Evolutionary conservation across 371 early-diverging fungal genomes (phyloP).

Genomic region (Mortierella sp.): DNA sequence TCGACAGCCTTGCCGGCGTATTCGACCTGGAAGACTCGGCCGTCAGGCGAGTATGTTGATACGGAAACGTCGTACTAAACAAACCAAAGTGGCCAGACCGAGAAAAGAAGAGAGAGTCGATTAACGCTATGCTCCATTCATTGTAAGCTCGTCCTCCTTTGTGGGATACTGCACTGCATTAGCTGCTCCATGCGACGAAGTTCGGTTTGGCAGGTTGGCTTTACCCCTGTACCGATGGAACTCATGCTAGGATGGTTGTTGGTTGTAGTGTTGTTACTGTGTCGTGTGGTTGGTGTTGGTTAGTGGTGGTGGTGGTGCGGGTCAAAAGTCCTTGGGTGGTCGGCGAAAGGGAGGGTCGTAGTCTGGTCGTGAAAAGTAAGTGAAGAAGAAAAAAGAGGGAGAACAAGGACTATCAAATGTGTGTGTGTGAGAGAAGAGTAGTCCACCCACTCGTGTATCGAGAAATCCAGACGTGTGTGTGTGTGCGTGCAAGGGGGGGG

Average conservation of each 20-base stretch:
- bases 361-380: constrained; percentile 9
- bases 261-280: neutral
- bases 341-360: neutral
- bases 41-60: constrained; percentile 98
- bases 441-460: neutral
- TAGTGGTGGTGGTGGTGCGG: neutral
- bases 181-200: neutral
- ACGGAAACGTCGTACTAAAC: constrained; percentile 96
- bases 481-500: neutral
- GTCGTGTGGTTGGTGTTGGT: neutral
- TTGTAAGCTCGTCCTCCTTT: neutral
- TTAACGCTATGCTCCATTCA: neutral
- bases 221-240: constrained; percentile 81
- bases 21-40: constrained; percentile 98
- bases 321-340: neutral
- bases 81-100: neutral
- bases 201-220: neutral
- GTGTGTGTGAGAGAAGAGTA: neutral
- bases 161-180: neutral
- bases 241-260: constrained; percentile 60
- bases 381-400: neutral
- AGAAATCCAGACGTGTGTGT: neutral
- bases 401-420: neutral
- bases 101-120: neutral
- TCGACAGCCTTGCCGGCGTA: constrained; percentile 99